Percentiles rank a stretch among this genome's conserved stretches.
phyloP scores from a whole-genome alignment of 2,329 filamentous ascomycete species.

The Lecanicillium sp. region DNA sequence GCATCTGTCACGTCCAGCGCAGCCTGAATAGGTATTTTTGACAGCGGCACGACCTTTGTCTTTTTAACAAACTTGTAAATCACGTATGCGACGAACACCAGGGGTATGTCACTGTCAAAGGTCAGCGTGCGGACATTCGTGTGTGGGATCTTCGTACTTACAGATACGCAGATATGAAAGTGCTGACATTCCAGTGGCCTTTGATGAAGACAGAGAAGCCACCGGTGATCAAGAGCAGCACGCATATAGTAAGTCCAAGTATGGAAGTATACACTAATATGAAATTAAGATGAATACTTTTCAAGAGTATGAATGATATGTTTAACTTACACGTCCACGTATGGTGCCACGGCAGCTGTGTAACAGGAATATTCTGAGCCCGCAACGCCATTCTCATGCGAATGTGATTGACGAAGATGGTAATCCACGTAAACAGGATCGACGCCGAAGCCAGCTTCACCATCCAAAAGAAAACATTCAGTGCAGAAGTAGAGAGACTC shows the following conservation, averaged over 20 bases:
- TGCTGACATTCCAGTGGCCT: slow-evolving; percentile 50
- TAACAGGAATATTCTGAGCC: slow-evolving; percentile 45
- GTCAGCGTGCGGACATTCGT: too few relatives aligned
- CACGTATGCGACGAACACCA: slow-evolving; percentile 49
- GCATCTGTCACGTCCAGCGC: slow-evolving; percentile 47
- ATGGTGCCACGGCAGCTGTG: slow-evolving; percentile 55
- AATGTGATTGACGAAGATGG: slow-evolving; percentile 54
- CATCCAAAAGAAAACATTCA: slow-evolving; percentile 62
- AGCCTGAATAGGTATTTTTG: slow-evolving; percentile 44
- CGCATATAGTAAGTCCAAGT: slow-evolving; percentile 50
- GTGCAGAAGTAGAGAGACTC: slow-evolving; percentile 47
- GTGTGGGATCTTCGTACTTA: too few relatives aligned
- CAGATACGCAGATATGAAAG: slow-evolving; percentile 58
- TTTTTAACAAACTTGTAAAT: slow-evolving; percentile 62
- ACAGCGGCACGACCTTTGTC: slow-evolving; percentile 47
- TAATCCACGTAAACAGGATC: slow-evolving; percentile 57
- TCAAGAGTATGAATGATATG: too few relatives aligned
- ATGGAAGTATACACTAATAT: slow-evolving; percentile 58
- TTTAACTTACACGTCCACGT: slow-evolving; percentile 55
- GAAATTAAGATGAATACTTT: too few relatives aligned
- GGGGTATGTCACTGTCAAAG: slow-evolving; percentile 54
- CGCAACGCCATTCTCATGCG: slow-evolving; percentile 48
- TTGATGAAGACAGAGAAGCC: slow-evolving; percentile 59
- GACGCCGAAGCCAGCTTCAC: slow-evolving; percentile 55
- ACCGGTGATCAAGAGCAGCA: slow-evolving; percentile 62